Evolutionary conservation across 163 green algal species (phyloP), one percentile per base, ranked within the genome.

Genomic region (Scenedesmus sp.): DNA sequence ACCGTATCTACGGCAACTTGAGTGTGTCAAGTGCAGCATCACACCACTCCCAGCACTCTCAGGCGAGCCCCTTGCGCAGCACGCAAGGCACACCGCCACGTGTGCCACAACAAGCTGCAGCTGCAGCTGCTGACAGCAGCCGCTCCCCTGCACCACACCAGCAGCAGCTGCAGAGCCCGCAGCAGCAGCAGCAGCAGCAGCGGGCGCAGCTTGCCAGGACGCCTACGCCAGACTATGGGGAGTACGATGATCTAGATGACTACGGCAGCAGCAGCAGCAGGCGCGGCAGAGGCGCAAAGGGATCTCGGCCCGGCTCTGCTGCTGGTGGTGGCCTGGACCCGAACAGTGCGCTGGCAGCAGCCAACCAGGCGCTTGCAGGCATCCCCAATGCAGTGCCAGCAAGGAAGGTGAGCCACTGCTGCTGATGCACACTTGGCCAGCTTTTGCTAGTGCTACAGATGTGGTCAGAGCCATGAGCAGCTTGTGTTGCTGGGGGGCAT

Each of bases 201-300:
- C 84, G 56, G 57, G 23, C 76, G 46, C 83, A 89, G 57, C 20
- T 60, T 60, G 62, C 84, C 34, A 62, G 66, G 5, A n/a, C 62
- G 34, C 18, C 85, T 4, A 66, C 85, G 23, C 85, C 85, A 70
- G 85, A 90, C 46, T 90, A 90, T 83, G 85, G 85, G 0, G 64
- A 64, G 2, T 90, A 90, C 55, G 64, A 86, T 3, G 20, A 34
- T 52, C 12, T n/a, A 67, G 85, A 90, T 55, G 85, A 90, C 15
- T 90, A 90, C 55, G 85, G 77, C 62, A 88, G 46, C 77, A 88
- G 79, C 62, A 92, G 79, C 79, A 88, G 79, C 52, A 79, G 59
- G 23, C 59, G 13, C 60, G 62, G 64, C 20, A 89, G 64, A 8
- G 59, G 84, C n/a, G 26, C 13, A 62, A 89, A 16, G 82, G 56